A percentile compares a stretch with the other conserved stretches of the same genome.
Conservation (phyloP, 1,284 basidiomycete genomes). For the Austroboletus olivaceoglutinosus region DNA sequence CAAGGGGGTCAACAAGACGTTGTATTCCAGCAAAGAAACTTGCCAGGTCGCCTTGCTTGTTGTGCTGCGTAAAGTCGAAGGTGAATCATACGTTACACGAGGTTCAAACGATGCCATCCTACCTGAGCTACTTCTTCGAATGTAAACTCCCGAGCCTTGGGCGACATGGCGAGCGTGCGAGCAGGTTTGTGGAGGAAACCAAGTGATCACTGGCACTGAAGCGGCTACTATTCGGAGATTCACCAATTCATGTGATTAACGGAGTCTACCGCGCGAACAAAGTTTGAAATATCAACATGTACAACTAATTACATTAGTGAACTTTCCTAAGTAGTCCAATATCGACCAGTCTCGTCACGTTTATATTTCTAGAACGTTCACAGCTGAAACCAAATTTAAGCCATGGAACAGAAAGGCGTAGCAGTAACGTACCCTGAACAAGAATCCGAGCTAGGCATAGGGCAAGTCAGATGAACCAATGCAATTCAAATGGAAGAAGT, state of each 20-base stretch:
- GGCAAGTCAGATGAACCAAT: slow-evolving; percentile 8
- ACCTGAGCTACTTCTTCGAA: slow-evolving; percentile 57
- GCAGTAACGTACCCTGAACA: slow-evolving; percentile 60
- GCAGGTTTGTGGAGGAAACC: neutral
- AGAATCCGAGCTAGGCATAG: slow-evolving; percentile 58
- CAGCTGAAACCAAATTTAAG: slow-evolving; percentile 17
- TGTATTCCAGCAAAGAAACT: slow-evolving; percentile 16
- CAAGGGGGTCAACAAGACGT: slow-evolving; percentile 1
- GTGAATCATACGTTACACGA: neutral
- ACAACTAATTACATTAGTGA: neutral
- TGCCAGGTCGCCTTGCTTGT: slow-evolving; percentile 70
- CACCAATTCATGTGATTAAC: neutral
- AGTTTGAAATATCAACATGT: neutral
- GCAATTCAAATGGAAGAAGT: neutral
- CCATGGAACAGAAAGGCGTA: neutral
- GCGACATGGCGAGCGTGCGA: slow-evolving; percentile 24
- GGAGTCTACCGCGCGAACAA: too few species aligned
- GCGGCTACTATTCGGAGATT: too few species aligned
- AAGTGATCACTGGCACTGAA: too few species aligned
- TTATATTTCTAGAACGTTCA: too few species aligned
- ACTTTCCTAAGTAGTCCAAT: neutral
- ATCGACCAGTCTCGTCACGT: neutral
- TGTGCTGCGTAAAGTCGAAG: slow-evolving; percentile 53
- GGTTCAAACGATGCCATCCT: neutral
- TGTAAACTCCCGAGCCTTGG: slow-evolving; percentile 39